A percentile compares a stretch with the other conserved stretches of the same genome.
phyloP scores from a whole-genome alignment of 2,329 filamentous ascomycete genomes.

The Aspergillus pseudotamarii region DNA sequence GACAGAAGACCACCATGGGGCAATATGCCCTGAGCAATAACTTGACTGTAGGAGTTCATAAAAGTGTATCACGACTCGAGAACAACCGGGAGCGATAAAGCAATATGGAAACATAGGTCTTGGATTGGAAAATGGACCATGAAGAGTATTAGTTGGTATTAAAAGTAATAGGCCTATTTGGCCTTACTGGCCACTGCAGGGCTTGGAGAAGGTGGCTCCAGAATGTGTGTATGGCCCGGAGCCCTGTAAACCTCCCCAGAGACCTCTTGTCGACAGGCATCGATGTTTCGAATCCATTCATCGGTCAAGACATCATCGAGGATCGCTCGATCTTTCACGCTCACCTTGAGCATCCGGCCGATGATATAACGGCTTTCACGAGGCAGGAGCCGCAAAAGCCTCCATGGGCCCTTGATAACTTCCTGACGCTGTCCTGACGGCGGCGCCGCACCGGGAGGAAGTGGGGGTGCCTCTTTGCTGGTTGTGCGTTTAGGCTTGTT shows the following conservation, averaged over 20 bases:
- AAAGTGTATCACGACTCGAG: background rate
- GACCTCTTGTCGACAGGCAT: slow-evolving; percentile 79
- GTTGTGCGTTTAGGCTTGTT: slow-evolving; percentile 38
- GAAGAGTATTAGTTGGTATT: slow-evolving; percentile 5
- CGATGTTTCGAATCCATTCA: slow-evolving; percentile 82
- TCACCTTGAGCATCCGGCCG: slow-evolving; percentile 86
- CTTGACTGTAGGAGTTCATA: background rate
- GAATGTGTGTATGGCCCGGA: slow-evolving; percentile 77
- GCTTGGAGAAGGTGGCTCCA: slow-evolving; percentile 65
- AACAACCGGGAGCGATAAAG: background rate
- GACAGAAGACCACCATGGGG: background rate
- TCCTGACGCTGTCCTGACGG: slow-evolving; percentile 56
- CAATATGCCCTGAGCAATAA: background rate
- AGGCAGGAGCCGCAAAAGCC: slow-evolving; percentile 82
- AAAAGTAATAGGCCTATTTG: slow-evolving; percentile 26
- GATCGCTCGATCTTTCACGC: slow-evolving; percentile 78
- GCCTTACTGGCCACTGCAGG: slow-evolving; percentile 41
- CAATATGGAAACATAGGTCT: background rate
- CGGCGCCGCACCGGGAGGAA: slow-evolving; percentile 31
- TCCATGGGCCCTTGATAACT: slow-evolving; percentile 89
- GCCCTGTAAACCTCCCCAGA: slow-evolving; percentile 73
- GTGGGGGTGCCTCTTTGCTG: slow-evolving; percentile 43
- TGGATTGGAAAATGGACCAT: background rate
- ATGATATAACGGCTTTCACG: slow-evolving; percentile 89
- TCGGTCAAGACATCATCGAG: slow-evolving; percentile 86